Conservation (phyloP, 768 basidiomycete species). For the Dentipellis sp. region DNA sequence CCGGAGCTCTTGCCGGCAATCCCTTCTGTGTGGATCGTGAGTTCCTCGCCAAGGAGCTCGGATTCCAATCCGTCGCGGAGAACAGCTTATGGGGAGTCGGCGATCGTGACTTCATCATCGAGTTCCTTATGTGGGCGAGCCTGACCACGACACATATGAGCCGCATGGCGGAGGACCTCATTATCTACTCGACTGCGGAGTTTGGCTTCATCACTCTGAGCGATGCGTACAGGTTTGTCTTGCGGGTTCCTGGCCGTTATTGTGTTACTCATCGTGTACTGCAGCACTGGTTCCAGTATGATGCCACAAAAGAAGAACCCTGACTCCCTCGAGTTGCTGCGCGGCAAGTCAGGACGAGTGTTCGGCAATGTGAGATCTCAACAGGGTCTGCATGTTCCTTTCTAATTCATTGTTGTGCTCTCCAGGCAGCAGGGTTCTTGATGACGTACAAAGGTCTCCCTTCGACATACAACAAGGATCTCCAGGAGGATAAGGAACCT, state of each 20-base stretch:
- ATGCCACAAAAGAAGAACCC: constrained; percentile 99
- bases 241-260: not conserved
- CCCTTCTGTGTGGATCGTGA: constrained; percentile 92
- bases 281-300: constrained; percentile 94
- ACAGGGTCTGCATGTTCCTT: constrained; percentile 1
- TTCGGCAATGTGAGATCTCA: constrained; percentile 69
- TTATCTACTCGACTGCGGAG: constrained; percentile 94
- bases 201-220: constrained; percentile 95
- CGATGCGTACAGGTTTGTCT: constrained; percentile 89
- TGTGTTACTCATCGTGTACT: not conserved
- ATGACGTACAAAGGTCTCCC: constrained; percentile 97
- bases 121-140: constrained; percentile 95
- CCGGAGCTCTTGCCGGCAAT: constrained; percentile 93
- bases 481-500: constrained; percentile 98
- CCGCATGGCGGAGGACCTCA: constrained; percentile 90
- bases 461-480: constrained; percentile 98
- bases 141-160: constrained; percentile 91
- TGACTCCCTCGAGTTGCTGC: constrained; percentile 88
- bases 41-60: constrained; percentile 84
- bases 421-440: constrained; percentile 91
- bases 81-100: constrained; percentile 97
- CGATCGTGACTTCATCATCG: constrained; percentile 94
- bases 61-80: constrained; percentile 81
- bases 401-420: not conserved
- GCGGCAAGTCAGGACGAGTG: constrained; percentile 91